Base-by-base conservation (phyloP, 352 stramenopile genomes). In the Globisporangium nagaii region DNA sequence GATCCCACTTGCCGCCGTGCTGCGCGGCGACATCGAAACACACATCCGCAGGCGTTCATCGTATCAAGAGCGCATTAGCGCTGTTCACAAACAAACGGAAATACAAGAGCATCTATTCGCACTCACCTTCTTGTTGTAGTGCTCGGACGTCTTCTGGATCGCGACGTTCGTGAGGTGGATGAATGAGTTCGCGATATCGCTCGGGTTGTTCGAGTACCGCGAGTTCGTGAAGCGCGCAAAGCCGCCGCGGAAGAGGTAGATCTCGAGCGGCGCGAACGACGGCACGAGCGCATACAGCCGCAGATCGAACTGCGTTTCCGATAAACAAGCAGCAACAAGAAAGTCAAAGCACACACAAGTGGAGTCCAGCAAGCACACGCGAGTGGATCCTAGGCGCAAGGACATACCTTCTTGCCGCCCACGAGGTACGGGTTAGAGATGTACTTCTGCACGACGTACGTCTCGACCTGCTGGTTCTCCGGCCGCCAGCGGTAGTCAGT, bases 151-250 rank as follows among this genome's bases (percentile, higher is more conserved):
- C 70, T 98, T 98, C 65, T 98, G 92, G 48, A 98, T 96, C 36
- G 91, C 87, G 36, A 97, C 86, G 63, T 98, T 98, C 5, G 93
- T 97, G 12, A 98, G 82, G 71, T 98, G 93, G 50, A 98, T 92
- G 51, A 95, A 96, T 30, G 75, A 88, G 54, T 96, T 97, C 34
- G 85, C 84, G 22, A 97, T 95, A 61, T 95, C 84, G 53, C 71
- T 89, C 13, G 81, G 71, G 46, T 95, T 87, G 54, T 90, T 93
- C 24, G 80, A 94, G 71, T 95, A 97, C n/a, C 87, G 81, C 22
- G 78, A 85, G 64, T 92, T 94, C 9, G 84, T 95, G 61, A 98
- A 98, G 11, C 93, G 73, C 10, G 87, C 88, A 56, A 97, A 98
- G 24, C 93, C 89, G 25, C 75, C 76, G 17, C 91, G 83, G 60